These are phyloP conservation scores for Irpex sp. DNA, from an alignment of 1,284 basidiomycete species.

Conservation along the genomic window DNA sequence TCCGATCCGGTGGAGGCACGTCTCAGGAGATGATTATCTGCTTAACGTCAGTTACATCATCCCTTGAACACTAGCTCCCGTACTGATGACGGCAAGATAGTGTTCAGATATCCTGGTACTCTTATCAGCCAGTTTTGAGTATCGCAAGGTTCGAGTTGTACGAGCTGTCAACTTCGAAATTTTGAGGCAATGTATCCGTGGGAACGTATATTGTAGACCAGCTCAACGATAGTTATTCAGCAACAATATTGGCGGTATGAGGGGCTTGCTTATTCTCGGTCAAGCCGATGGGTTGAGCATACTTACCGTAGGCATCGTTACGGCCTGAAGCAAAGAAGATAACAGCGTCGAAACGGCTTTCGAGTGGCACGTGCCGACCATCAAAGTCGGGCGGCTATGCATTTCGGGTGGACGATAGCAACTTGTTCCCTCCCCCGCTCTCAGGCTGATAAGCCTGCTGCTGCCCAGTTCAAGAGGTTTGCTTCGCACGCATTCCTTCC, in stretches of 20 bases:
- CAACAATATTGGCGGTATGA: no score
- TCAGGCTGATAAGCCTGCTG: constrained; percentile 1
- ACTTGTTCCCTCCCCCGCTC: not conserved
- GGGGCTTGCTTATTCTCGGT: no score
- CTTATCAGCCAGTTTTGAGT: no score
- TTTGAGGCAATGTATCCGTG: no score
- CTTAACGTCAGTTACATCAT: not conserved
- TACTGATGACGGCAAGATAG: no score
- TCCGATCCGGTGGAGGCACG: not conserved
- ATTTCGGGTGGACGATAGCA: not conserved
- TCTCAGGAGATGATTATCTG: not conserved
- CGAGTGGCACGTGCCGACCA: not conserved
- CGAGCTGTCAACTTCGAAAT: no score
- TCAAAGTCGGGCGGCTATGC: not conserved
- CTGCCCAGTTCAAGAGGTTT: not conserved
- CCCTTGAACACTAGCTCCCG: no score
- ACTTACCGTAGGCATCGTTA: not conserved
- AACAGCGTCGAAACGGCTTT: not conserved
- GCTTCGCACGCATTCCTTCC: constrained; percentile 1
- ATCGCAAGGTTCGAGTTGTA: no score
- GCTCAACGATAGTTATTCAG: no score
- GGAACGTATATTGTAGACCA: no score
- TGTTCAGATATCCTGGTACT: no score
- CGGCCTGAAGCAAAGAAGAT: not conserved
- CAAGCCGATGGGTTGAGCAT: not conserved